Percentiles rank a stretch among this genome's conserved stretches.
These are phyloP conservation scores for Boletellus ananiceps DNA, from an alignment of 768 basidiomycete genomes.

Conservation along the genomic window DNA sequence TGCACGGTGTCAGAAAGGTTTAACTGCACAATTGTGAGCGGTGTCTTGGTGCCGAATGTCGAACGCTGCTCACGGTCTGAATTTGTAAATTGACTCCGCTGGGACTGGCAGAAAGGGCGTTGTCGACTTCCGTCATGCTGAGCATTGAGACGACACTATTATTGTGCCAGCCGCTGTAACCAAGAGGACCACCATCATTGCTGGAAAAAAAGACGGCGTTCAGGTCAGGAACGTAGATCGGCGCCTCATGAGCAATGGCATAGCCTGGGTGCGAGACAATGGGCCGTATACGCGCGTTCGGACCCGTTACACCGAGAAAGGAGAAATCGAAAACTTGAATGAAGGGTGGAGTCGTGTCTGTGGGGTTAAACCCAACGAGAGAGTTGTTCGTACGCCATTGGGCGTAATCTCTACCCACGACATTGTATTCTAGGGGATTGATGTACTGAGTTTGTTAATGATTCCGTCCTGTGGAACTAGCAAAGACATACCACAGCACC, in stretches of 20 bases:
- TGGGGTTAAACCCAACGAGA: constrained; percentile 54
- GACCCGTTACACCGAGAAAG: constrained; percentile 59
- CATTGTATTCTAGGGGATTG: constrained; percentile 48
- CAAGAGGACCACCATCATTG: constrained; percentile 62
- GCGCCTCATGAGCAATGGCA: constrained; percentile 79
- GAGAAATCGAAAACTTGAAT: constrained; percentile 52
- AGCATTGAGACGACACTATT: constrained; percentile 64
- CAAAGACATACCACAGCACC: constrained; percentile 20
- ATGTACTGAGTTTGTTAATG: constrained; percentile 36
- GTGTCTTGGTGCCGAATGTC: neutral
- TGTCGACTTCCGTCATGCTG: constrained; percentile 52
- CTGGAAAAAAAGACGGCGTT: constrained; percentile 72
- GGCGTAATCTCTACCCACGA: constrained; percentile 43
- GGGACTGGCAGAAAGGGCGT: constrained; percentile 34
- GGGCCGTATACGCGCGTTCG: constrained; percentile 50
- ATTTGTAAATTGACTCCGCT: constrained; percentile 47
- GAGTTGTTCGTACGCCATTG: constrained; percentile 36
- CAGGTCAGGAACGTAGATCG: constrained; percentile 56
- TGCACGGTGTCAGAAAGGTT: constrained; percentile 54
- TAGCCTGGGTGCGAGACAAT: constrained; percentile 61
- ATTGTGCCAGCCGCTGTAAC: constrained; percentile 58
- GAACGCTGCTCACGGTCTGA: constrained; percentile 28
- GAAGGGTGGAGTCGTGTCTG: constrained; percentile 52
- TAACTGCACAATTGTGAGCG: constrained; percentile 38
- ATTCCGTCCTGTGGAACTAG: neutral